phyloP scores from a whole-genome alignment of 768 basidiomycete species.

The Mycena kentingensis region DNA sequence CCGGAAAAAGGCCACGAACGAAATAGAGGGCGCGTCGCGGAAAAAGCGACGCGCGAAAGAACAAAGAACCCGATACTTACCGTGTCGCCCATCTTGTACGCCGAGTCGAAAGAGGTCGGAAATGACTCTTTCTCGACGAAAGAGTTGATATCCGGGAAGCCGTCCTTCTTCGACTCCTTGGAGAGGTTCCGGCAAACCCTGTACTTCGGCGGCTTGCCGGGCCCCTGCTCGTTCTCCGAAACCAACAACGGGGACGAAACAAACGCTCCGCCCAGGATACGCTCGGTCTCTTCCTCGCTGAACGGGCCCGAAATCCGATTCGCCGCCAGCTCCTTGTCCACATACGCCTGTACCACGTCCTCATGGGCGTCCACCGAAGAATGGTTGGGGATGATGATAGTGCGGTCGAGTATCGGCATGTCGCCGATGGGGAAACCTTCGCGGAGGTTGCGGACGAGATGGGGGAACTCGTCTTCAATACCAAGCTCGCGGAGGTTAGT shows the following conservation, averaged over 20 bases:
- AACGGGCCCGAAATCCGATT: conserved; percentile 22
- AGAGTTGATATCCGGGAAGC: conserved; percentile 14
- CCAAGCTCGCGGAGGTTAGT: conserved; percentile 23
- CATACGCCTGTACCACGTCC: conserved; percentile 11
- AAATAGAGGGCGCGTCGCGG: neutral
- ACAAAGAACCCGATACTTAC: conserved; percentile 16
- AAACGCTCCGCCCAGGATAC: conserved; percentile 29
- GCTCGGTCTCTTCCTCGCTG: conserved; percentile 16
- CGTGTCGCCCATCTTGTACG: conserved; percentile 8
- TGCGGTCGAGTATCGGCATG: conserved; percentile 22
- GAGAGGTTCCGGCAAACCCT: conserved; percentile 28
- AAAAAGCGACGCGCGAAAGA: neutral
- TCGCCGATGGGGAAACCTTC: conserved; percentile 36
- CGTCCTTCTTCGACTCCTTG: conserved; percentile 7
- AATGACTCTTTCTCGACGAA: conserved; percentile 21
- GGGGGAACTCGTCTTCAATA: conserved; percentile 30
- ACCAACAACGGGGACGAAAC: conserved; percentile 28
- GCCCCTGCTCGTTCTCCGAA: conserved; percentile 15
- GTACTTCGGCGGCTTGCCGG: conserved; percentile 5
- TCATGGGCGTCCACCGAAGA: conserved; percentile 8
- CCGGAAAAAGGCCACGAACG: too few relatives aligned
- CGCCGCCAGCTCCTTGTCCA: conserved; percentile 10
- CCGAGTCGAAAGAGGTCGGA: conserved; percentile 18
- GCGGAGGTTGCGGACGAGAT: conserved; percentile 31
- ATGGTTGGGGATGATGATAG: conserved; percentile 17